Conservation (phyloP, 306 rosid genomes). For the Abrus pulchellus region DNA sequence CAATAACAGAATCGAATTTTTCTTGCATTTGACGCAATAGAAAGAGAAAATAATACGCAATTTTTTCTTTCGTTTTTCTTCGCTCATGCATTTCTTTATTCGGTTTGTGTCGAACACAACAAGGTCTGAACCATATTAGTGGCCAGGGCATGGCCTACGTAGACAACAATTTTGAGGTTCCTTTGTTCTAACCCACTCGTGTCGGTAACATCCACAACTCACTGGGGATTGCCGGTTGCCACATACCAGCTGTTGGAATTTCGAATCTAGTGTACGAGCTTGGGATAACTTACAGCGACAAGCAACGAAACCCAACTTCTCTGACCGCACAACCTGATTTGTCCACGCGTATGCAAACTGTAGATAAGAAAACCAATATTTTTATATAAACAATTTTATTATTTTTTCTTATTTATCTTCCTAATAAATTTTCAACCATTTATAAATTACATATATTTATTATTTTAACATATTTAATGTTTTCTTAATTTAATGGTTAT, state of each 20-base stretch:
- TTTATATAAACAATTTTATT: too few relatives aligned
- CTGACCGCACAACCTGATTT: constrained; percentile 42
- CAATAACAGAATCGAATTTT: constrained; percentile 6
- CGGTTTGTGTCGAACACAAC: constrained; percentile 37
- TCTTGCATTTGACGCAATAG: constrained; percentile 42
- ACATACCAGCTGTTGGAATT: constrained; percentile 59
- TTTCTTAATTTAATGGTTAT: too few relatives aligned
- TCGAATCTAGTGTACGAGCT: constrained; percentile 53
- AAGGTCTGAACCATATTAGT: constrained; percentile 41
- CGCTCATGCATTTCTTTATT: constrained; percentile 3
- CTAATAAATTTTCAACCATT: too few relatives aligned
- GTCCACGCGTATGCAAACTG: constrained; percentile 44
- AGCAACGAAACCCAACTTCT: constrained; percentile 20
- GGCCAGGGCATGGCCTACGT: constrained; percentile 57
- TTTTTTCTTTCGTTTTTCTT: background rate
- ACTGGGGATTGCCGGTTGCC: constrained; percentile 57
- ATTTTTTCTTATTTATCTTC: too few relatives aligned
- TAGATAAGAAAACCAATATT: too few relatives aligned
- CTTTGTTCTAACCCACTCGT: constrained; percentile 42
- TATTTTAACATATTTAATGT: too few relatives aligned
- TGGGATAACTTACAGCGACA: constrained; percentile 37
- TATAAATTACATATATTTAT: too few relatives aligned
- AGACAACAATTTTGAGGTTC: constrained; percentile 44
- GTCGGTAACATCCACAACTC: constrained; percentile 46
- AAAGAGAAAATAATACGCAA: constrained; percentile 18